phyloP scores from a whole-genome alignment of 2,329 filamentous ascomycete species.

The Orbilia ellipsospora region DNA sequence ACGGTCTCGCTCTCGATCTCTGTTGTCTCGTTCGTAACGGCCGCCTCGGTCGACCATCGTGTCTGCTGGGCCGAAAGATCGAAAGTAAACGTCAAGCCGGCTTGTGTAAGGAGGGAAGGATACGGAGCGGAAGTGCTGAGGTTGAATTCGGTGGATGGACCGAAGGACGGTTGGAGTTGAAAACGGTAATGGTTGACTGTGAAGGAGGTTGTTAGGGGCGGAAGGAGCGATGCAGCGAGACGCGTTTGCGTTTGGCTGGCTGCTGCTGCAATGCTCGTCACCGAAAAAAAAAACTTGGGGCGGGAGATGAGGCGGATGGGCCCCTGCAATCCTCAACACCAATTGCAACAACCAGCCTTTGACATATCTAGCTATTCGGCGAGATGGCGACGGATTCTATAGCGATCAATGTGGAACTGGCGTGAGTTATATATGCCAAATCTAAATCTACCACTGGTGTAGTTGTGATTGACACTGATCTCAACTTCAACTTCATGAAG shows the following conservation, averaged over 20 bases:
- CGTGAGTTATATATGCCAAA: constrained; percentile 64
- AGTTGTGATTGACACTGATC: constrained; percentile 1
- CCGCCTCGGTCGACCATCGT: constrained; percentile 54
- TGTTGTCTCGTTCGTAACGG: constrained; percentile 48
- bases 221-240: constrained; percentile 15
- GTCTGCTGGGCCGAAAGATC: background rate
- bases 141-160: constrained; percentile 1
- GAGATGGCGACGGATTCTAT: constrained; percentile 34
- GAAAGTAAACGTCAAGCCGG: background rate
- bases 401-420: constrained; percentile 60
- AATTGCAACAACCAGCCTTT: background rate
- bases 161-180: constrained; percentile 18
- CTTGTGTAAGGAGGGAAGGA: background rate
- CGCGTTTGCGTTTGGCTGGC: constrained; percentile 31
- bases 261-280: constrained; percentile 31
- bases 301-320: constrained; percentile 34
- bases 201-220: constrained; percentile 18
- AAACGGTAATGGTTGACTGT: constrained; percentile 9
- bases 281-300: constrained; percentile 50
- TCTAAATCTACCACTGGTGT: too few species aligned
- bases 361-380: background rate
- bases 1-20: constrained; percentile 48
- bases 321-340: constrained; percentile 8
- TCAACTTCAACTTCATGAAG: constrained; percentile 64
- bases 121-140: background rate